Conservation (phyloP, 441 rosid genomes). For the Croton setiger region DNA sequence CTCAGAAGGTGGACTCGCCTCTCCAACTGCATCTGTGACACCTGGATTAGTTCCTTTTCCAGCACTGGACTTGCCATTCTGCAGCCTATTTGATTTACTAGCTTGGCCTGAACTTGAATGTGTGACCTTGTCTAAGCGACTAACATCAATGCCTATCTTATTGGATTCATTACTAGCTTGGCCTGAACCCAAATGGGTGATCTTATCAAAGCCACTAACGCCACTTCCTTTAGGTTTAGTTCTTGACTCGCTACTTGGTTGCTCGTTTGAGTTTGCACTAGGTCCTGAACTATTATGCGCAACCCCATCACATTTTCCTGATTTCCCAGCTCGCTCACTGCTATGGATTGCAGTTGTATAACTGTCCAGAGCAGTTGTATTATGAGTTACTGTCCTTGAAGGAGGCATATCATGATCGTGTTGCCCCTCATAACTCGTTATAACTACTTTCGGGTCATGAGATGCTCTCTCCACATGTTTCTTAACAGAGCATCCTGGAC, state of each 20-base stretch:
- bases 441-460: conserved; percentile 69
- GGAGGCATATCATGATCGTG: conserved; percentile 81
- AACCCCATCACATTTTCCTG: conserved; percentile 27
- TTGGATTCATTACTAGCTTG: conserved; percentile 18
- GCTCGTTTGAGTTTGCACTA: conserved; percentile 29
- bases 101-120: conserved; percentile 13
- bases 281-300: conserved; percentile 21
- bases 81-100: conserved; percentile 25
- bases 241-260: conserved; percentile 20
- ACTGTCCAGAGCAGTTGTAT: conserved; percentile 35
- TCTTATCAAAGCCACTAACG: conserved; percentile 7
- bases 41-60: conserved; percentile 23
- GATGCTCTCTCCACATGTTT: conserved; percentile 94
- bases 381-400: conserved; percentile 62
- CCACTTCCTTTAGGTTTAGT: conserved; percentile 24
- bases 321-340: conserved; percentile 29
- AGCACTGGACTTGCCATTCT: conserved; percentile 28
- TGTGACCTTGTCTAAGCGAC: conserved; percentile 3
- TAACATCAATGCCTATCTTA: conserved; percentile 21
- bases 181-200: conserved; percentile 8
- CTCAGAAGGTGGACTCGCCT: conserved; percentile 23
- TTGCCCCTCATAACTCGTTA: conserved; percentile 83
- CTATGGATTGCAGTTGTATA: conserved; percentile 21
- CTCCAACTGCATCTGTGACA: conserved; percentile 4
- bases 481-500: conserved; percentile 83